Conservation (phyloP, 768 basidiomycete genomes). For the Leccinum obscurum region DNA sequence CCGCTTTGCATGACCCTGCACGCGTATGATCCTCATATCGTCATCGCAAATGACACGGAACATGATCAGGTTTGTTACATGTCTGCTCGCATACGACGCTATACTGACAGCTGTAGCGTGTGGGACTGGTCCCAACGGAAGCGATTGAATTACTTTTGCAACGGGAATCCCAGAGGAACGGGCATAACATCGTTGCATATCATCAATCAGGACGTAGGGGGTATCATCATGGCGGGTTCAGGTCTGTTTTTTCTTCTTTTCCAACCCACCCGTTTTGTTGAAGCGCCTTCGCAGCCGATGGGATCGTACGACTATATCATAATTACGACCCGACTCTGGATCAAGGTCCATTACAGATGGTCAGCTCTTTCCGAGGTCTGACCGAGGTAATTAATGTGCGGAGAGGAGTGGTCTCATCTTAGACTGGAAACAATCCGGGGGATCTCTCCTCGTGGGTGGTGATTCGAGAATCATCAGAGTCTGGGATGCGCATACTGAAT, state of each 20-base stretch:
- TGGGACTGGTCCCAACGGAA: slow-evolving; percentile 92
- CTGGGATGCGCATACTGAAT: slow-evolving; percentile 95
- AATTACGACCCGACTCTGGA: slow-evolving; percentile 81
- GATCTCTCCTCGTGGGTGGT: slow-evolving; percentile 85
- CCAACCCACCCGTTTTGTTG: not conserved
- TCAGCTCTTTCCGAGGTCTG: slow-evolving; percentile 89
- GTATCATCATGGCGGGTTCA: slow-evolving; percentile 84
- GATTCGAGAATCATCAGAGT: slow-evolving; percentile 86
- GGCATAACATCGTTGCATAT: slow-evolving; percentile 87
- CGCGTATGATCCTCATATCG: slow-evolving; percentile 86
- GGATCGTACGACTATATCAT: slow-evolving; percentile 86
- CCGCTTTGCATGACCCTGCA: slow-evolving; percentile 87
- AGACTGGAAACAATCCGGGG: slow-evolving; percentile 91
- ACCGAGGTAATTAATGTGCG: slow-evolving; percentile 72
- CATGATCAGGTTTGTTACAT: slow-evolving; percentile 67
- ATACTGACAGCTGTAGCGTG: slow-evolving; percentile 51
- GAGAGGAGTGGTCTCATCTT: slow-evolving; percentile 81
- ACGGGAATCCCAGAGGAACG: slow-evolving; percentile 81
- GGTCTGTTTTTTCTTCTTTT: slow-evolving; percentile 45
- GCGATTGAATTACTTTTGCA: slow-evolving; percentile 80
- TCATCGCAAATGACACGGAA: slow-evolving; percentile 86
- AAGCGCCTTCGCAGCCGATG: slow-evolving; percentile 65
- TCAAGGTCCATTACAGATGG: slow-evolving; percentile 81
- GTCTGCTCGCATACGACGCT: not conserved
- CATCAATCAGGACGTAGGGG: slow-evolving; percentile 94